Conservation (phyloP, 1,284 basidiomycete genomes). For the Cryptococcus sp. region DNA sequence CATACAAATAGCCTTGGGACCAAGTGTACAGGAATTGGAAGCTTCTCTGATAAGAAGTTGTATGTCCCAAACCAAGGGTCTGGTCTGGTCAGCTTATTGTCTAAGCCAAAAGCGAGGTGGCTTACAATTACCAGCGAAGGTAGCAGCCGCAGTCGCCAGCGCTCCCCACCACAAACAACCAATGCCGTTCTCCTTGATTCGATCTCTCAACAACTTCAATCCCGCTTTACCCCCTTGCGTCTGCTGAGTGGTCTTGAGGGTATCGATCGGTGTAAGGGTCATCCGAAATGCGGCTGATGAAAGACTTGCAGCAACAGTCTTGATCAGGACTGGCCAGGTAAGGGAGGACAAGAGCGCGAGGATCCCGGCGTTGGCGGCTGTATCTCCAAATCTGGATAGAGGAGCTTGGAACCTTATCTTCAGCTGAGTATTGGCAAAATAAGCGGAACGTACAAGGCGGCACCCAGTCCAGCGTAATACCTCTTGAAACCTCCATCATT, state of each 20-base stretch:
- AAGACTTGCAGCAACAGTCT: slow-evolving; percentile 40
- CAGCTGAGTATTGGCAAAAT: not conserved
- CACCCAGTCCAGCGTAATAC: slow-evolving; percentile 75
- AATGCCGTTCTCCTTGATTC: slow-evolving; percentile 70
- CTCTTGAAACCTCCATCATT: slow-evolving; percentile 70
- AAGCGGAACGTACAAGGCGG: slow-evolving; percentile 63
- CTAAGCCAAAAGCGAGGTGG: slow-evolving; percentile 44
- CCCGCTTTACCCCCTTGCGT: slow-evolving; percentile 69
- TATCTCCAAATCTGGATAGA: slow-evolving; percentile 71
- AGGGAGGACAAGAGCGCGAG: slow-evolving; percentile 37
- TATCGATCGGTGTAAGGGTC: slow-evolving; percentile 80
- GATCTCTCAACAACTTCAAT: slow-evolving; percentile 58
- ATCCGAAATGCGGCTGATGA: slow-evolving; percentile 69
- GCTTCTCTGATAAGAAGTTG: slow-evolving; percentile 64
- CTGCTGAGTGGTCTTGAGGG: slow-evolving; percentile 86
- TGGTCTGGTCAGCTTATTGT: slow-evolving; percentile 26
- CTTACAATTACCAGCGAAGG: slow-evolving; percentile 79
- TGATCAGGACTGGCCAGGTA: slow-evolving; percentile 40
- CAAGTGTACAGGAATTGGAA: slow-evolving; percentile 59
- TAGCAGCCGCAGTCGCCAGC: slow-evolving; percentile 78
- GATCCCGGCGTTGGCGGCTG: slow-evolving; percentile 55
- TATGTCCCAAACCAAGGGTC: slow-evolving; percentile 59
- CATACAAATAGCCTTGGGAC: slow-evolving; percentile 56
- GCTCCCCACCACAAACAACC: slow-evolving; percentile 81
- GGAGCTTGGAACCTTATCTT: slow-evolving; percentile 41